phyloP scores from a whole-genome alignment of 2,329 filamentous ascomycete genomes.

The Sporothrix pseudoabietina region DNA sequence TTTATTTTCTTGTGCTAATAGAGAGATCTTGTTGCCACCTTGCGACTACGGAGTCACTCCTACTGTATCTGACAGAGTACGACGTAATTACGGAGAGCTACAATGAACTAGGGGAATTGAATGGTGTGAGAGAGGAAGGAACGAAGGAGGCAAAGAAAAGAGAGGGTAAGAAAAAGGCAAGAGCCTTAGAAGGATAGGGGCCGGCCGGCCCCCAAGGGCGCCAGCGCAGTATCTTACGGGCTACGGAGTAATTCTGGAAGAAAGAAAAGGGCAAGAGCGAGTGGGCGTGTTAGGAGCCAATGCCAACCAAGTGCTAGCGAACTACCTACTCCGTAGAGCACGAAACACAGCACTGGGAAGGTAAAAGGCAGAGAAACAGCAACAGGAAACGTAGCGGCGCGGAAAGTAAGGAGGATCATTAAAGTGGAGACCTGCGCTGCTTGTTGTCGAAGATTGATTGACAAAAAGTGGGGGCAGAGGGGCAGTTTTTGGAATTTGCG shows the following conservation, averaged over 20 bases:
- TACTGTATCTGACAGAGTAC: too few relatives aligned
- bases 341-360: background rate
- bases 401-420: conserved; percentile 1
- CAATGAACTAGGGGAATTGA: background rate
- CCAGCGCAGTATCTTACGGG: conserved; percentile 1
- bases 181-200: conserved; percentile 4
- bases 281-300: background rate
- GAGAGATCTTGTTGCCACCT: background rate
- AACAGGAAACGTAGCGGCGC: conserved; percentile 25
- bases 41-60: background rate
- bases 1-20: background rate
- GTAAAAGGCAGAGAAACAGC: background rate
- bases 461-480: background rate
- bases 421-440: conserved; percentile 7
- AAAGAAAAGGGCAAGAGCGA: background rate
- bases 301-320: background rate
- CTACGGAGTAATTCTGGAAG: conserved; percentile 13
- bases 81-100: too few relatives aligned
- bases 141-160: background rate
- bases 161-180: background rate
- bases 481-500: background rate
- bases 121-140: background rate
- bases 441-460: conserved; percentile 1
- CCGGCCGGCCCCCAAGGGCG: background rate
- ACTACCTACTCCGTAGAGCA: too few relatives aligned